A percentile compares a stretch with the other conserved stretches of the same genome.
phyloP scores from a whole-genome alignment of 2,329 filamentous ascomycete species.

The Colletotrichum truncatum region DNA sequence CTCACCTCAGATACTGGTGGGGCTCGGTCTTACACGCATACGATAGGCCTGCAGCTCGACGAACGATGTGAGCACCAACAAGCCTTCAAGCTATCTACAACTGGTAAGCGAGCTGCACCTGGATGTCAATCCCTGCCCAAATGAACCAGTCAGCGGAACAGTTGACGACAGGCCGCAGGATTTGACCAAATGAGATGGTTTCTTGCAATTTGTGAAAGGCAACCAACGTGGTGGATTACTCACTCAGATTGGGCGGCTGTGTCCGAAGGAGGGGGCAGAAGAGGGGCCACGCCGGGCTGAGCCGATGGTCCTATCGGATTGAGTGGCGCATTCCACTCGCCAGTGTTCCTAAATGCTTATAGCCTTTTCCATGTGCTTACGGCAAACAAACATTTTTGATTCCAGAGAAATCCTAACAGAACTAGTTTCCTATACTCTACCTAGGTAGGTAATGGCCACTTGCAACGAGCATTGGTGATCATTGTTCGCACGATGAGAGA shows the following conservation, averaged over 20 bases:
- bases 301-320: background rate
- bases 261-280: background rate
- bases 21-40: conserved; percentile 19
- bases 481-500: no score
- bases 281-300: conserved; percentile 4
- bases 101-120: conserved; percentile 3
- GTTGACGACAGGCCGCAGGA: background rate
- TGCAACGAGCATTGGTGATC: no score
- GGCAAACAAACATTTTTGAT: no score
- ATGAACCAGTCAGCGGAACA: background rate
- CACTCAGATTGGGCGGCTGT: background rate
- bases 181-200: background rate
- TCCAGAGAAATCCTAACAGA: no score
- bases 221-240: background rate
- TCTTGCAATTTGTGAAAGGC: background rate
- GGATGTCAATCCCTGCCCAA: background rate
- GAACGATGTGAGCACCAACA: background rate
- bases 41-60: background rate
- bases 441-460: no score
- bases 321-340: background rate
- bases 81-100: background rate
- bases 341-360: no score
- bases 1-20: background rate
- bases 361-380: no score
- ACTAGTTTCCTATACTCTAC: no score